Percentiles rank a stretch among this genome's conserved stretches.
Evolutionary conservation across 352 stramenopile genomes (phyloP).

Genomic region (Pythium rhizo-oryzae): DNA sequence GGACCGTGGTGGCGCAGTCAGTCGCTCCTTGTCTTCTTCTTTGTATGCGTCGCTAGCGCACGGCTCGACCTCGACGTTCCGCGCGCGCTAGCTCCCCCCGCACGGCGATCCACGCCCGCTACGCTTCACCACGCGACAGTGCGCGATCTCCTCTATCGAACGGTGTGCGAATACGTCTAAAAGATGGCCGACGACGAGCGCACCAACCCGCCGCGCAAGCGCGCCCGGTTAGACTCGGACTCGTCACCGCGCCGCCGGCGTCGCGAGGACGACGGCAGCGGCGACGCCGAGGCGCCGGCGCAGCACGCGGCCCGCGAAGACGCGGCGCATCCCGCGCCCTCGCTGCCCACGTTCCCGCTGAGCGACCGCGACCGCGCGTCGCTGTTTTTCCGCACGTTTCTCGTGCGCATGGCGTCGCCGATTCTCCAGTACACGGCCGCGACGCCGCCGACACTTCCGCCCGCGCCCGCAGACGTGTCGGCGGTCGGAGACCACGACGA

Average conservation of each 20-base stretch:
- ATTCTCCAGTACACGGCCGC: constrained; percentile 21
- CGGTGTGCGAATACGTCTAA: constrained; percentile 9
- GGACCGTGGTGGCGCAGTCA: constrained; percentile 1
- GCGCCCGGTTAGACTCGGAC: constrained; percentile 34
- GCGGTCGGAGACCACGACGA: neutral
- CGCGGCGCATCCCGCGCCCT: neutral
- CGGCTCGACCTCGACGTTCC: neutral
- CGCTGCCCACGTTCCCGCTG: constrained; percentile 36
- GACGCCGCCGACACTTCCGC: neutral
- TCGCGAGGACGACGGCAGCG: constrained; percentile 21
- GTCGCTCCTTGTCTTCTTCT: constrained; percentile 4
- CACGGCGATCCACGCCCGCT: neutral
- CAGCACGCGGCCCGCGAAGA: neutral
- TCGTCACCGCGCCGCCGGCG: constrained; percentile 31
- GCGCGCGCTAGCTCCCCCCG: constrained; percentile 3
- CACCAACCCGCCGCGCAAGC: constrained; percentile 38
- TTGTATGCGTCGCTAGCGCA: constrained; percentile 11
- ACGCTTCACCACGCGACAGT: constrained; percentile 17
- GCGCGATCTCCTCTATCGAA: constrained; percentile 18
- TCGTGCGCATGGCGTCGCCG: constrained; percentile 26
- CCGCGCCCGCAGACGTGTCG: too few relatives aligned
- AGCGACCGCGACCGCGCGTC: constrained; percentile 30
- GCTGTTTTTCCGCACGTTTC: constrained; percentile 30
- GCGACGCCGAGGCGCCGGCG: constrained; percentile 12
- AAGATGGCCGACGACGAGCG: constrained; percentile 36